These are phyloP conservation scores for Fusarium acutatum DNA, from an alignment of 2,329 filamentous ascomycete species.

Conservation along the genomic window DNA sequence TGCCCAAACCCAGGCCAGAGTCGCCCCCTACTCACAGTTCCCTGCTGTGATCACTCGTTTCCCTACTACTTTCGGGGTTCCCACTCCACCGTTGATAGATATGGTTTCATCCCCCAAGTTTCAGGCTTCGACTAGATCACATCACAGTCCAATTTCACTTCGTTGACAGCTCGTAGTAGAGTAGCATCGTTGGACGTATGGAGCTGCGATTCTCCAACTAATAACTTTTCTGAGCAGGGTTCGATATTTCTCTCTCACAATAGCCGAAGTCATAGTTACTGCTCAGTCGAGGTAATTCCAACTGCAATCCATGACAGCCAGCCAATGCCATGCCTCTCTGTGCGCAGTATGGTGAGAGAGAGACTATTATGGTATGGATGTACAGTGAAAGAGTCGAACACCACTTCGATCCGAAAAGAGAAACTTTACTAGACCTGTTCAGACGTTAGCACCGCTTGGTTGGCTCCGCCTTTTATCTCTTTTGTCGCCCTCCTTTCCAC, in stretches of 20 bases:
- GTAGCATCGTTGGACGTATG: conserved; percentile 6
- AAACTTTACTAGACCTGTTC: conserved; percentile 24
- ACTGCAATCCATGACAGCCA: background rate
- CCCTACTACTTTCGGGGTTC: conserved; percentile 17
- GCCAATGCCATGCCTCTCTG: background rate
- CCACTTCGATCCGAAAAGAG: conserved; percentile 13
- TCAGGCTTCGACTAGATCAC: conserved; percentile 20
- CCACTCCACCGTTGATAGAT: conserved; percentile 13
- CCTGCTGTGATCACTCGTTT: conserved; percentile 14
- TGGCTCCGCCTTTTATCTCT: conserved; percentile 36
- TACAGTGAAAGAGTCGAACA: background rate
- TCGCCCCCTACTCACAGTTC: background rate
- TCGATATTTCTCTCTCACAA: background rate
- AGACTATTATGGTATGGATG: background rate
- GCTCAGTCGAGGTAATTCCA: background rate
- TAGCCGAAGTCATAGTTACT: background rate
- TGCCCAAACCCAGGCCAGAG: background rate
- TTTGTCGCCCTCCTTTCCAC: conserved; percentile 35
- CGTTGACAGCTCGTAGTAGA: background rate
- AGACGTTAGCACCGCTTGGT: conserved; percentile 22
- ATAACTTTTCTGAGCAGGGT: background rate
- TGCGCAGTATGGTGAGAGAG: background rate
- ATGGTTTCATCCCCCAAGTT: conserved; percentile 24
- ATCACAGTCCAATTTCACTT: conserved; percentile 4
- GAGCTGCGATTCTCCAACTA: background rate